These are phyloP conservation scores for Martiniozyma asiatica DNA, from an alignment of 1,139 yeast species.

Conservation along the genomic window DNA sequence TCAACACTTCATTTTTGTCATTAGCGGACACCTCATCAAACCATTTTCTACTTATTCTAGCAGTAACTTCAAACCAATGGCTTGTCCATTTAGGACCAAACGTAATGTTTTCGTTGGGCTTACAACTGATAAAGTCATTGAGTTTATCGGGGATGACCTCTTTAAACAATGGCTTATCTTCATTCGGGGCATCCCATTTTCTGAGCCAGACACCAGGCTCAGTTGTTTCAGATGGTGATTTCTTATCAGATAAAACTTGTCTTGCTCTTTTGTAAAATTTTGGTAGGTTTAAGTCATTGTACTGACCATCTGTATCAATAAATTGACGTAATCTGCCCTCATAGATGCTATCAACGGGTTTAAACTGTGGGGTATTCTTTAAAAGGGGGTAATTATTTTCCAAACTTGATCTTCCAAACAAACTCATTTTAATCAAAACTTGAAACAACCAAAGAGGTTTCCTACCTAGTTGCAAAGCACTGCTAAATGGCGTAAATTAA, in stretches of 20 bases:
- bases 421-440: too few relatives aligned
- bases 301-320: conserved; percentile 60
- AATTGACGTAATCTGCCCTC: conserved; percentile 75
- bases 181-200: conserved; percentile 57
- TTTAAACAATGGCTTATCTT: conserved; percentile 64
- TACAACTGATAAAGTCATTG: conserved; percentile 44
- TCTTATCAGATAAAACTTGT: conserved; percentile 26
- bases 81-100: conserved; percentile 80
- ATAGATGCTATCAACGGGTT: conserved; percentile 71
- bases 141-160: conserved; percentile 43
- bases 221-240: conserved; percentile 7
- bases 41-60: conserved; percentile 57
- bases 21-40: conserved; percentile 18
- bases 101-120: conserved; percentile 71
- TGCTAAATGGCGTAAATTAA: too few relatives aligned
- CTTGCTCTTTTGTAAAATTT: conserved; percentile 61
- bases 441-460: too few relatives aligned
- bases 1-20: conserved; percentile 44
- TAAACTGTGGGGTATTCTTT: too few relatives aligned
- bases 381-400: too few relatives aligned
- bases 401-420: too few relatives aligned
- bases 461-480: too few relatives aligned
- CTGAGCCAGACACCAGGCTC: conserved; percentile 34
- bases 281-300: conserved; percentile 62
- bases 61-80: conserved; percentile 73